phyloP scores from a whole-genome alignment of 768 basidiomycete genomes.

The Tulasnella sp. region DNA sequence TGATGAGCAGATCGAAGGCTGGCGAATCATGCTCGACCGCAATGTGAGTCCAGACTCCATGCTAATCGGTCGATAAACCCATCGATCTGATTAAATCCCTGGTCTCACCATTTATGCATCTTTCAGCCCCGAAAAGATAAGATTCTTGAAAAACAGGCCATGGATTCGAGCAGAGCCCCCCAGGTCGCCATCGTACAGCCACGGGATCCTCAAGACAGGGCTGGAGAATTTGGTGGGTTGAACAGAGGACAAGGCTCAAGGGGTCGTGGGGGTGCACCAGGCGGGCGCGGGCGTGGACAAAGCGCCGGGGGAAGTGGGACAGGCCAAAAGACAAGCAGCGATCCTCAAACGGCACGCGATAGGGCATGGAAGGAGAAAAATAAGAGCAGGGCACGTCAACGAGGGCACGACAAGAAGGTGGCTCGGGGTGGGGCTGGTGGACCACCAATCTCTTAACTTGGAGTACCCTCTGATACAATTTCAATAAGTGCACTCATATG shows the following conservation, averaged over 20 bases:
- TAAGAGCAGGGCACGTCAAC: neutral
- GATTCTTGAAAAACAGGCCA: slow-evolving; percentile 66
- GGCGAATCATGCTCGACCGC: slow-evolving; percentile 80
- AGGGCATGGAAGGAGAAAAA: neutral
- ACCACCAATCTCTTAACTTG: no score
- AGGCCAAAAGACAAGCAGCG: neutral
- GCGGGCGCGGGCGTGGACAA: slow-evolving; percentile 32
- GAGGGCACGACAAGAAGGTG: neutral
- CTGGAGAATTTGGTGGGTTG: slow-evolving; percentile 34
- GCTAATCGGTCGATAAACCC: no score
- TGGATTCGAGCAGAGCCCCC: slow-evolving; percentile 46
- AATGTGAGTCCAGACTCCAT: slow-evolving; percentile 57
- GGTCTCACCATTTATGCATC: no score
- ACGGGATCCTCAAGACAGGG: slow-evolving; percentile 13
- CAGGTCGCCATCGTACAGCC: slow-evolving; percentile 5
- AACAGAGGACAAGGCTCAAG: slow-evolving; percentile 33
- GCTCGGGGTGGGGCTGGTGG: neutral
- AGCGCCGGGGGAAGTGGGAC: slow-evolving; percentile 26
- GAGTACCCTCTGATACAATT: no score
- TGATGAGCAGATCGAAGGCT: slow-evolving; percentile 87
- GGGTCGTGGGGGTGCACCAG: slow-evolving; percentile 27
- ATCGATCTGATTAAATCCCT: no score
- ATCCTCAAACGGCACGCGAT: neutral
- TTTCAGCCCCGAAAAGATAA: slow-evolving; percentile 60
- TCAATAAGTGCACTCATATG: no score